Evolutionary conservation across 2,329 filamentous ascomycete genomes (phyloP).

Genomic region (Penicillium sp.): DNA sequence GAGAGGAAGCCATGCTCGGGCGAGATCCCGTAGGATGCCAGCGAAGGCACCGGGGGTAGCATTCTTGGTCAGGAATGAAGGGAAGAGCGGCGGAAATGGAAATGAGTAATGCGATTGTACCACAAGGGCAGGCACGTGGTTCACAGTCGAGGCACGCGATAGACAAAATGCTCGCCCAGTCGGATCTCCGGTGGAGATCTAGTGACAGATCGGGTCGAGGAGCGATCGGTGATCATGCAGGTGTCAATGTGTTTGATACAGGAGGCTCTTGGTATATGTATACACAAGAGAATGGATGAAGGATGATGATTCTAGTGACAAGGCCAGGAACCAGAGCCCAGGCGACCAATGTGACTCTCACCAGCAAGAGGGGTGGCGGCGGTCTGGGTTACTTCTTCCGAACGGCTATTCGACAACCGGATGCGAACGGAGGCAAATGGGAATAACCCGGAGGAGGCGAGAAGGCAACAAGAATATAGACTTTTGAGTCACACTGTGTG

Average conservation of each 20-base stretch:
- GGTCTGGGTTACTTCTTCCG: slow-evolving; percentile 6
- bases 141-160: not conserved
- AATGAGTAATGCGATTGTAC: not conserved
- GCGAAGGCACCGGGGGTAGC: slow-evolving; percentile 50
- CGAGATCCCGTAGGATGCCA: slow-evolving; percentile 72
- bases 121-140: slow-evolving; percentile 2
- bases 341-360: not conserved
- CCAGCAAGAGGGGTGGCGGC: slow-evolving; percentile 3
- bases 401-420: slow-evolving; percentile 8
- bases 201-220: not conserved
- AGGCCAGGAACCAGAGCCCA: slow-evolving; percentile 7
- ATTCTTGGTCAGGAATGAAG: slow-evolving; percentile 28
- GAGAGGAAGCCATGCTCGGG: slow-evolving; percentile 81
- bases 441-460: not conserved
- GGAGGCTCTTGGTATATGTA: not conserved
- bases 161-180: not conserved
- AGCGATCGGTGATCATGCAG: not conserved
- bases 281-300: not conserved
- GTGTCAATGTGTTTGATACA: not conserved
- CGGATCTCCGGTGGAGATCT: slow-evolving; percentile 6
- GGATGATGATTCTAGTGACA: not conserved
- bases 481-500: not conserved
- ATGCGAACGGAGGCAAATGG: slow-evolving; percentile 11
- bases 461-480: not conserved
- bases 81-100: not conserved